These are phyloP conservation scores for Trichothecium sympodiale DNA, from an alignment of 2,329 filamentous ascomycete genomes.

Conservation along the genomic window DNA sequence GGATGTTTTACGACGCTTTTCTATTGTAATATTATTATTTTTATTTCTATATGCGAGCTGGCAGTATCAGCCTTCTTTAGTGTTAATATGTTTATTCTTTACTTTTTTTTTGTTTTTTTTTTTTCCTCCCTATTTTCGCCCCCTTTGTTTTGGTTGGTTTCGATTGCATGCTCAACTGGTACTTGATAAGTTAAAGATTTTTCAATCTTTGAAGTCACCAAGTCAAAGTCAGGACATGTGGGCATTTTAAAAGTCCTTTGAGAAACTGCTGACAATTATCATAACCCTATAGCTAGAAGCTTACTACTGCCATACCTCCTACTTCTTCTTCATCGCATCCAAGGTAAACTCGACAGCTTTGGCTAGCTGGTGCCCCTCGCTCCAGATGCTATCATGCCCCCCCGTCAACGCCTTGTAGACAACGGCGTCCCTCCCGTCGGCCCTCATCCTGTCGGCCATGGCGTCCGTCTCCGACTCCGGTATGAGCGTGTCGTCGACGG, in stretches of 20 bases:
- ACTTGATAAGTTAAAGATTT: no score
- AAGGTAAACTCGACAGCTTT: constrained; percentile 25
- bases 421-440: constrained; percentile 21
- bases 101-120: not conserved
- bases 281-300: no score
- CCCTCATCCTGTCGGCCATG: constrained; percentile 37
- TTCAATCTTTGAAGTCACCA: not conserved
- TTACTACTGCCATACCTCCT: no score
- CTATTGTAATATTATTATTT: no score
- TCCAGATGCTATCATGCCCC: constrained; percentile 54
- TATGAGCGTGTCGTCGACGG: constrained; percentile 36
- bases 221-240: not conserved
- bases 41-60: no score
- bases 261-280: no score
- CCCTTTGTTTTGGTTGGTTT: no score
- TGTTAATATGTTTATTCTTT: not conserved
- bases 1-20: no score
- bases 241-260: not conserved
- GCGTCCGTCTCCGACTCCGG: constrained; percentile 45
- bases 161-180: no score
- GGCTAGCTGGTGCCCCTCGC: constrained; percentile 46
- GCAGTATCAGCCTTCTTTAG: no score
- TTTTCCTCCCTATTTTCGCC: not conserved
- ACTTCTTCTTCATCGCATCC: not conserved
- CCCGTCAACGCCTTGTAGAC: constrained; percentile 36